Percentiles rank a stretch among this genome's conserved stretches.
These are phyloP conservation scores for Trichophyton benhamiae DNA, from an alignment of 2,329 filamentous ascomycete species.

Conservation along the genomic window DNA sequence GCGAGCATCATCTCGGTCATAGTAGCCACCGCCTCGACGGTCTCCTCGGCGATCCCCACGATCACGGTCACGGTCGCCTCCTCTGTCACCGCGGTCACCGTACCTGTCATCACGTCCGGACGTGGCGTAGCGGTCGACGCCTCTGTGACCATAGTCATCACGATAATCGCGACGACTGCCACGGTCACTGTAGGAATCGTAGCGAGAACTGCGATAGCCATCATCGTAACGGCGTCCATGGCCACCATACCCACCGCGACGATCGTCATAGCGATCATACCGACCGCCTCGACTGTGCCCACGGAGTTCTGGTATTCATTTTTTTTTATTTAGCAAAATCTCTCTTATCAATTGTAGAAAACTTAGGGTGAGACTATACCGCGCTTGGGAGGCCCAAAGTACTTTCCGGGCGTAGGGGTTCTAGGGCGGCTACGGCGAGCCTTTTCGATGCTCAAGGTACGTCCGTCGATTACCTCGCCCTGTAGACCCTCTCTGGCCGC, in stretches of 20 bases:
- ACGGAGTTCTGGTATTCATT: constrained; percentile 32
- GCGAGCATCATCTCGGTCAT: constrained; percentile 39
- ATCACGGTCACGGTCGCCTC: not conserved
- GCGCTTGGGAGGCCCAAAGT: constrained; percentile 96
- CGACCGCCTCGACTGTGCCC: constrained; percentile 34
- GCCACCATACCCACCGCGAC: constrained; percentile 29
- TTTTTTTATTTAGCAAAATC: constrained; percentile 6
- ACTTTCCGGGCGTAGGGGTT: constrained; percentile 95
- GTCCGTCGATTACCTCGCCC: constrained; percentile 87
- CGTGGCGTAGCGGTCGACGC: constrained; percentile 45
- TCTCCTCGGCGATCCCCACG: constrained; percentile 37
- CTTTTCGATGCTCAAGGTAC: constrained; percentile 97
- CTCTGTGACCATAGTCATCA: constrained; percentile 23
- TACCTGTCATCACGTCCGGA: constrained; percentile 29
- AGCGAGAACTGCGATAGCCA: constrained; percentile 29
- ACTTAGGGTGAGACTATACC: constrained; percentile 45
- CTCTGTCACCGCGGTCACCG: constrained; percentile 28
- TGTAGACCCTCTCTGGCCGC: constrained; percentile 93
- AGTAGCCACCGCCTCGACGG: constrained; percentile 39
- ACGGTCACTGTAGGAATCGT: constrained; percentile 44
- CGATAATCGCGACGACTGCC: constrained; percentile 16
- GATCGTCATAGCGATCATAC: constrained; percentile 38
- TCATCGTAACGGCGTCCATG: constrained; percentile 31
- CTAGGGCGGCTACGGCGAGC: constrained; percentile 87
- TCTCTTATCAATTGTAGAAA: not conserved